A percentile compares a stretch with the other conserved stretches of the same genome.
phyloP scores from a whole-genome alignment of 148 eudicot species.

The Chenopodium quinoa region DNA sequence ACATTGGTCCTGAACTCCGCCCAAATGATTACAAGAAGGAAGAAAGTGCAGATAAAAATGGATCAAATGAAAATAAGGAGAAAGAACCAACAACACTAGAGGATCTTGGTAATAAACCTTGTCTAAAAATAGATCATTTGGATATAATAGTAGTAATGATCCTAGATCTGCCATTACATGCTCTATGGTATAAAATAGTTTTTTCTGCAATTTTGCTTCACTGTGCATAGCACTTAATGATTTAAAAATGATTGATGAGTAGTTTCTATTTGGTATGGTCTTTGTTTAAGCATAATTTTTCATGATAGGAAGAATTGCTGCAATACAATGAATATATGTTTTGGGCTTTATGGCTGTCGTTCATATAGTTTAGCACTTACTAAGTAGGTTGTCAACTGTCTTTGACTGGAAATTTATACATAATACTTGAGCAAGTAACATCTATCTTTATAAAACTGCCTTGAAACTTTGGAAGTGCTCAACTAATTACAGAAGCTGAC shows the following conservation, averaged over 20 bases:
- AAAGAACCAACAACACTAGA: slow-evolving; percentile 76
- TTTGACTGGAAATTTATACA: not conserved
- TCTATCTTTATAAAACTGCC: not conserved
- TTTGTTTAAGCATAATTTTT: not conserved
- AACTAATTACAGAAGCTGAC: not conserved
- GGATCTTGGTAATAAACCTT: slow-evolving; percentile 66
- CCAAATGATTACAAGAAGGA: slow-evolving; percentile 69
- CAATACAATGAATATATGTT: not conserved
- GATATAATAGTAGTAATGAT: not conserved
- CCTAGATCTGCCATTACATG: not conserved
- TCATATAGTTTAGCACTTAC: not conserved
- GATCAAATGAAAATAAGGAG: slow-evolving; percentile 34
- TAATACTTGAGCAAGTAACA: not conserved
- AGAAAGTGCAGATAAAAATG: slow-evolving; percentile 35
- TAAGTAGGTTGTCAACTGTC: not conserved
- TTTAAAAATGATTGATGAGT: not conserved
- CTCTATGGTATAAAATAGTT: not conserved
- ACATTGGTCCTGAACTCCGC: slow-evolving; percentile 89
- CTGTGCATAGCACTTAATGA: not conserved
- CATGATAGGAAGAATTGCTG: not conserved
- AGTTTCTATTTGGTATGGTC: not conserved
- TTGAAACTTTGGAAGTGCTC: not conserved
- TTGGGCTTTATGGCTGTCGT: not conserved
- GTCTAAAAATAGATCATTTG: not conserved
- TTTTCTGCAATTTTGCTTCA: too few relatives aligned